Evolutionary conservation across 495 filamentous ascomycete genomes (phyloP).

Genomic region (Annulohypoxylon maeteangense): DNA sequence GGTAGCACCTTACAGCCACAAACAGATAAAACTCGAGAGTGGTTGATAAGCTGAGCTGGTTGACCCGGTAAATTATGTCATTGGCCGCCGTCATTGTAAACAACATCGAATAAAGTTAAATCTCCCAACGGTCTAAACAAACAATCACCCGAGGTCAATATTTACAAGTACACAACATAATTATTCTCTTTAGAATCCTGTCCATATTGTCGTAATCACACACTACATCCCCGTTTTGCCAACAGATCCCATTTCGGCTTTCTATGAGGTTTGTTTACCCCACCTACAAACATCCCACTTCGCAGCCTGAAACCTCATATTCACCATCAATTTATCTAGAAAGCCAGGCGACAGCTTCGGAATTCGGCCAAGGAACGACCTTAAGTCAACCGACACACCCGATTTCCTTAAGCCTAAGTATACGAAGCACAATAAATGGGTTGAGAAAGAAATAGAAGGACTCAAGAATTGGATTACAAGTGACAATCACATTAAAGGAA

Average conservation of each 20-base stretch:
- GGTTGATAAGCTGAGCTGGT: too few species aligned
- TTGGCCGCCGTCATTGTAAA: conserved; percentile 32
- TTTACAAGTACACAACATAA: neutral
- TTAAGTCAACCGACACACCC: conserved; percentile 43
- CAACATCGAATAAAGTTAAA: neutral
- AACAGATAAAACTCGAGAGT: neutral
- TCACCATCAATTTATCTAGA: conserved; percentile 42
- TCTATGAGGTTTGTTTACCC: conserved; percentile 35
- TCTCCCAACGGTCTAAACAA: neutral
- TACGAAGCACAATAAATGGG: neutral
- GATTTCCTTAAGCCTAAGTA: conserved; percentile 29
- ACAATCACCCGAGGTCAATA: conserved; percentile 1
- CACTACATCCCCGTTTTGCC: too few species aligned
- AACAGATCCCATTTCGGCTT: neutral
- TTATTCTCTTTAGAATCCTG: neutral
- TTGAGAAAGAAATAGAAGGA: neutral
- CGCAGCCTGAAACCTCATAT: neutral
- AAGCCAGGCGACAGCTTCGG: conserved; percentile 50
- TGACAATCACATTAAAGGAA: neutral
- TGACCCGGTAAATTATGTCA: conserved; percentile 47
- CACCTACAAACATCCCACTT: conserved; percentile 2
- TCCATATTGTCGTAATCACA: neutral
- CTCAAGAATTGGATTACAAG: conserved; percentile 20
- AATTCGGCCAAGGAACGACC: conserved; percentile 52
- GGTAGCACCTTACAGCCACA: neutral